Evolutionary conservation across 164 flowering plant genomes (phyloP).

Genomic region (Malania oleifera): DNA sequence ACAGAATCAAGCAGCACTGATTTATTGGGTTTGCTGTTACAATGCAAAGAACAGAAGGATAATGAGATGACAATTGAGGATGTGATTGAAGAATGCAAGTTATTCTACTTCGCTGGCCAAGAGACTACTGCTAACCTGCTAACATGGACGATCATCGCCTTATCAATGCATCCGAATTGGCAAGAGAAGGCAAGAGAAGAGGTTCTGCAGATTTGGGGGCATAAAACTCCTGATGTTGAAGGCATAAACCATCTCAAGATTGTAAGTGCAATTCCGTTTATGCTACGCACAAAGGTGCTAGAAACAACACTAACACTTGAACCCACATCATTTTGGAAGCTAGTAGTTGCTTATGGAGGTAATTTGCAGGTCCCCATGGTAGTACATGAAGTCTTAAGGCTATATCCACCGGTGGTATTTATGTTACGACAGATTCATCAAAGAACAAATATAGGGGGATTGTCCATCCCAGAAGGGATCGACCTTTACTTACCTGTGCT

Average conservation of each 20-base stretch:
- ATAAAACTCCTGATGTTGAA: constrained; percentile 25
- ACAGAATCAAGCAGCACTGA: too few relatives aligned
- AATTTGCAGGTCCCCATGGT: constrained; percentile 30
- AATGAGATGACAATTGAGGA: constrained; percentile 37
- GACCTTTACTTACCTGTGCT: constrained; percentile 6
- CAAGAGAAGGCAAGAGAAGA: constrained; percentile 49
- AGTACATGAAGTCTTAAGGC: constrained; percentile 14
- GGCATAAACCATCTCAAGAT: constrained; percentile 29
- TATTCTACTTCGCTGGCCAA: constrained; percentile 48
- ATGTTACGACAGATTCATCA: constrained; percentile 5
- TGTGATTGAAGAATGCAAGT: constrained; percentile 47
- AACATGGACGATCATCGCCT: constrained; percentile 40
- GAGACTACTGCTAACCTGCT: constrained; percentile 42
- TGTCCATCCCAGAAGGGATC: constrained; percentile 12
- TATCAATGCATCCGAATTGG: constrained; percentile 44
- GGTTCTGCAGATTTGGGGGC: constrained; percentile 27
- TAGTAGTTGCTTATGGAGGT: too few relatives aligned
- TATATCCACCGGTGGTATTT: constrained; percentile 15
- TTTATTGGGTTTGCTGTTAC: too few relatives aligned
- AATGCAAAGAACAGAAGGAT: constrained; percentile 7
- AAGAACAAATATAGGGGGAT: constrained; percentile 4
- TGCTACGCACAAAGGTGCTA: background rate
- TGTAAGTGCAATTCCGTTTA: constrained; percentile 19
- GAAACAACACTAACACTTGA: too few relatives aligned
- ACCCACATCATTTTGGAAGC: too few relatives aligned